Evolutionary conservation across 2,329 filamentous ascomycete species (phyloP).

Genomic region (Fusarium vanettenii): DNA sequence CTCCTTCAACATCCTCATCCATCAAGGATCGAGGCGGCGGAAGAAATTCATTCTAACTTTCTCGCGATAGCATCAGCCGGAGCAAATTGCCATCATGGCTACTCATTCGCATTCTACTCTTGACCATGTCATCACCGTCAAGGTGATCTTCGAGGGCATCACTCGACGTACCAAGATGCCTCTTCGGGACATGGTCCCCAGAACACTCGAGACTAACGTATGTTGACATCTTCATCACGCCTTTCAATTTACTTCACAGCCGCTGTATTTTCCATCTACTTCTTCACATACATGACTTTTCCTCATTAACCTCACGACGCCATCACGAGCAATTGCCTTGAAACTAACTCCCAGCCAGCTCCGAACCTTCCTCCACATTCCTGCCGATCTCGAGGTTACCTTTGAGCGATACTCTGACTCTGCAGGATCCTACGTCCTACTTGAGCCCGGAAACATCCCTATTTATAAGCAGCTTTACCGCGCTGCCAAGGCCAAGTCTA

Average conservation of each 20-base stretch:
- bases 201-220: conserved; percentile 85
- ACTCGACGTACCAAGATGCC: conserved; percentile 90
- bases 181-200: conserved; percentile 82
- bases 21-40: conserved; percentile 20
- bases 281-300: not conserved
- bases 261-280: not conserved
- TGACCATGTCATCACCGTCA: conserved; percentile 76
- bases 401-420: conserved; percentile 98
- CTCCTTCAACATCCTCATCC: conserved; percentile 30
- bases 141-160: conserved; percentile 80
- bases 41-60: conserved; percentile 3
- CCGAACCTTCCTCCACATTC: conserved; percentile 51
- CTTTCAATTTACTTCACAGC: not conserved
- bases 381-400: conserved; percentile 56
- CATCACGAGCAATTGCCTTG: not conserved
- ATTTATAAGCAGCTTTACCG: conserved; percentile 98
- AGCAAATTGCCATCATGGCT: conserved; percentile 41
- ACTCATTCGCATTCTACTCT: conserved; percentile 37
- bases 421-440: conserved; percentile 80
- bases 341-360: conserved; percentile 45
- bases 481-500: conserved; percentile 97
- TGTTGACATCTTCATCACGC: conserved; percentile 51
- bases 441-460: conserved; percentile 80
- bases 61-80: conserved; percentile 7
- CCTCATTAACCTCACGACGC: not conserved